Evolutionary conservation across 306 rosid genomes (phyloP).

Genomic region (Hippophae gyantsensis): DNA sequence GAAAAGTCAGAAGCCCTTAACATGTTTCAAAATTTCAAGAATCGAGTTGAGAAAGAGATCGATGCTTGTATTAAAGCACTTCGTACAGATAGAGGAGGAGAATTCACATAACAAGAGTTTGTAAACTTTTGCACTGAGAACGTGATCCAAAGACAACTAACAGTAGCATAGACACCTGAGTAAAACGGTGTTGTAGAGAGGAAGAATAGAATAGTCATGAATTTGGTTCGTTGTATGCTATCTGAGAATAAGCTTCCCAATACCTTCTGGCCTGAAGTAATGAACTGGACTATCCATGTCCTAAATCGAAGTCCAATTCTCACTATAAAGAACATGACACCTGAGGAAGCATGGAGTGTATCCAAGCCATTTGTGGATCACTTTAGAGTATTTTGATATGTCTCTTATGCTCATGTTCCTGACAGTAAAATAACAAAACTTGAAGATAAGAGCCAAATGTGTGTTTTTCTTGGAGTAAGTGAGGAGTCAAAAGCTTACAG

Average conservation of each 20-base stretch:
- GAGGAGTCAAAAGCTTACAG: neutral
- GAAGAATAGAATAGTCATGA: neutral
- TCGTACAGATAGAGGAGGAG: neutral
- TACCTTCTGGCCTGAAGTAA: neutral
- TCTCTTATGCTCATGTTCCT: neutral
- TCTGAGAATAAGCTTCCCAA: neutral
- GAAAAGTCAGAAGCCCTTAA: neutral
- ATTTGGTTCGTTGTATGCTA: neutral
- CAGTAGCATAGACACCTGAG: neutral
- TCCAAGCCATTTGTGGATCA: too few species aligned
- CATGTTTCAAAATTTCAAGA: neutral
- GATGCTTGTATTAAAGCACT: too few species aligned
- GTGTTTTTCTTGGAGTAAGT: neutral
- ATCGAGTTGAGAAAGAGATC: neutral
- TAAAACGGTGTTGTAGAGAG: conserved; percentile 4
- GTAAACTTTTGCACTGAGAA: neutral
- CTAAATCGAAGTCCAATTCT: neutral
- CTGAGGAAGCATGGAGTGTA: too few species aligned
- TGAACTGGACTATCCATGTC: neutral
- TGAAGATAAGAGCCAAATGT: neutral
- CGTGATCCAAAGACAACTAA: neutral
- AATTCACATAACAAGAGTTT: neutral
- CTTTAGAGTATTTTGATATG: too few species aligned
- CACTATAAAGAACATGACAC: too few species aligned
- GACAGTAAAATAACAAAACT: neutral